phyloP scores from a whole-genome alignment of 2,329 filamentous ascomycete genomes.

The Neofusicoccum ribis region DNA sequence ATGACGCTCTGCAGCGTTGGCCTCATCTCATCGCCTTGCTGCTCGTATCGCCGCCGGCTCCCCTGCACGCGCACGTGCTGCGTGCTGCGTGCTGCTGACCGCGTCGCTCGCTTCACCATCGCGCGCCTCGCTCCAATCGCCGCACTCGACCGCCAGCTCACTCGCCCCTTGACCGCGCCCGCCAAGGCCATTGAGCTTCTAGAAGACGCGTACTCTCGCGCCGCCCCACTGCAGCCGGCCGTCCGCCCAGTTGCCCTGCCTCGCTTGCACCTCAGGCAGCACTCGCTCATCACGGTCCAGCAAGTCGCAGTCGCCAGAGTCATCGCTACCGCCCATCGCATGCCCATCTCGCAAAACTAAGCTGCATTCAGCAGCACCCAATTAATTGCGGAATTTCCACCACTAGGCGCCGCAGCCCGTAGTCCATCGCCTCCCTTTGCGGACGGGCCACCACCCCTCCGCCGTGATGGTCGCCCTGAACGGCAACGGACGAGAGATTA shows the following conservation, averaged over 20 bases:
- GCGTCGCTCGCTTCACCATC: slow-evolving; percentile 13
- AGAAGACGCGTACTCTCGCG: slow-evolving; percentile 2
- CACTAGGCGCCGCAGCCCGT: neutral
- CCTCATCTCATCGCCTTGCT: neutral
- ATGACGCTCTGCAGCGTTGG: slow-evolving; percentile 4
- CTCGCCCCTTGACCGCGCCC: neutral
- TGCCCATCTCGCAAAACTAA: slow-evolving; percentile 3
- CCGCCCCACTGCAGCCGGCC: neutral
- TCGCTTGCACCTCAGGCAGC: slow-evolving; percentile 9
- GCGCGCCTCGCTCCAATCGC: slow-evolving; percentile 5
- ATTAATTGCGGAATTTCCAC: slow-evolving; percentile 13
- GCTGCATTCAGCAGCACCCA: neutral
- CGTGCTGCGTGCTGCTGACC: slow-evolving; percentile 1
- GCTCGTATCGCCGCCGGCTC: neutral
- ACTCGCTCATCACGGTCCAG: neutral
- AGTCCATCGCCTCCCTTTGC: neutral
- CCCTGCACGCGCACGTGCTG: slow-evolving; percentile 4
- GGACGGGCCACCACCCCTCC: neutral
- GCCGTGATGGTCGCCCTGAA: neutral
- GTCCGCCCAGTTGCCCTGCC: neutral
- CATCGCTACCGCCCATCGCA: neutral
- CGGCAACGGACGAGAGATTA: neutral
- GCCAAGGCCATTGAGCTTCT: neutral
- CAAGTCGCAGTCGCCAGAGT: neutral
- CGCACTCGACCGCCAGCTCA: neutral